Conservation (phyloP, 2,329 filamentous ascomycete genomes). For the Trichoderma sp. region DNA sequence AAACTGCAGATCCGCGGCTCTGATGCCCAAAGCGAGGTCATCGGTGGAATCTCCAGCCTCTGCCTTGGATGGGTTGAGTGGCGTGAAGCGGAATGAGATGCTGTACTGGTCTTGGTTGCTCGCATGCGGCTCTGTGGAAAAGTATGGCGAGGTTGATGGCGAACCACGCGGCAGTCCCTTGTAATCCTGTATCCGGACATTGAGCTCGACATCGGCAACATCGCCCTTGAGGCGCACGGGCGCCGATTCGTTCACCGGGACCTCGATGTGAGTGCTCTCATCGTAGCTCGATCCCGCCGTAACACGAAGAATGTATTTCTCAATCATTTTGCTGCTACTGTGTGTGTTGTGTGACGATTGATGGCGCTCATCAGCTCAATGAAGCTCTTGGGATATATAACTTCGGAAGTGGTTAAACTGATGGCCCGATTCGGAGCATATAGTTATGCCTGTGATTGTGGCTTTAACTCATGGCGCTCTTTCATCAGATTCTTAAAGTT, state of each 20-base stretch:
- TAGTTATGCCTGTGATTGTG: slow-evolving; percentile 12
- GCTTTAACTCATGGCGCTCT: slow-evolving; percentile 7
- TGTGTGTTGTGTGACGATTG: background rate
- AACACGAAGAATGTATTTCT: slow-evolving; percentile 76
- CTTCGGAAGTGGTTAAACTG: slow-evolving; percentile 14
- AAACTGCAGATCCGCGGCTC: slow-evolving; percentile 75
- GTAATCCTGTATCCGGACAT: slow-evolving; percentile 69
- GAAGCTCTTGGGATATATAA: background rate
- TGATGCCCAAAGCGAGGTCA: slow-evolving; percentile 48
- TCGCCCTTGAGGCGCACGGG: slow-evolving; percentile 62
- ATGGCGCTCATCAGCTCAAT: background rate
- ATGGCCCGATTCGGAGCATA: slow-evolving; percentile 11
- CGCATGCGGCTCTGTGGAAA: slow-evolving; percentile 65
- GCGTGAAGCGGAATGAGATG: slow-evolving; percentile 75
- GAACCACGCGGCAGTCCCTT: slow-evolving; percentile 69
- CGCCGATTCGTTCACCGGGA: slow-evolving; percentile 71
- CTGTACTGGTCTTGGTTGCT: slow-evolving; percentile 75
- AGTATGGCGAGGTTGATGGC: slow-evolving; percentile 72
- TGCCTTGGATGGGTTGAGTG: slow-evolving; percentile 47
- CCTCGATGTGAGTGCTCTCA: slow-evolving; percentile 64
- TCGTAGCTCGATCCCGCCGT: slow-evolving; percentile 81
- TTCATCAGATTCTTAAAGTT: slow-evolving; percentile 13
- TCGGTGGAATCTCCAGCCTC: slow-evolving; percentile 16
- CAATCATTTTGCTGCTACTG: slow-evolving; percentile 47
- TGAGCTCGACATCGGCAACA: slow-evolving; percentile 64